Conservation (phyloP, 345 rosid species). For the Populus nigra region DNA sequence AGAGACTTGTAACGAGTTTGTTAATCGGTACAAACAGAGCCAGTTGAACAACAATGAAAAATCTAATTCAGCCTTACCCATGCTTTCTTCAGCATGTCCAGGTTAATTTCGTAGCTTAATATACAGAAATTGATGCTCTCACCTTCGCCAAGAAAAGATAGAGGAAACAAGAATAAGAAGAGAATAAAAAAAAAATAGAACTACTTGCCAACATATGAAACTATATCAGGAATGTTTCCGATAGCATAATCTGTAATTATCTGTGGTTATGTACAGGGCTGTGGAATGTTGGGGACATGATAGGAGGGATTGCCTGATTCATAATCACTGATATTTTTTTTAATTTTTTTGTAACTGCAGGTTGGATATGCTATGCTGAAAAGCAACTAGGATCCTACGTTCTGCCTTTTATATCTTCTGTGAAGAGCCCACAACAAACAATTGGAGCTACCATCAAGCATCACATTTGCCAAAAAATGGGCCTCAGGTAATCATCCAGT, state of each 20-base stretch:
- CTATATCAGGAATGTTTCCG: not conserved
- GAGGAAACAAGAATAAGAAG: not conserved
- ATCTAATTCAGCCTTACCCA: slow-evolving; percentile 49
- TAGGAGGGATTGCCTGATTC: not conserved
- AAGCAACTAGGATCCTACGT: slow-evolving; percentile 81
- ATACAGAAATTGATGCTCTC: not conserved
- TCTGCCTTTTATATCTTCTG: slow-evolving; percentile 79
- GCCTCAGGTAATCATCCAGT: slow-evolving; percentile 58
- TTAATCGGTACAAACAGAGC: slow-evolving; percentile 56
- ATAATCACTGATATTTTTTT: too few species aligned
- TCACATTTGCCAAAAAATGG: slow-evolving; percentile 59
- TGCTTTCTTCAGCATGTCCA: slow-evolving; percentile 93
- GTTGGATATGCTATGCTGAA: slow-evolving; percentile 99
- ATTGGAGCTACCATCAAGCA: slow-evolving; percentile 81
- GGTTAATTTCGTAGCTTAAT: slow-evolving; percentile 43
- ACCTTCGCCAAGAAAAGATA: not conserved
- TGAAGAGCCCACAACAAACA: slow-evolving; percentile 94
- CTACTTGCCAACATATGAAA: not conserved
- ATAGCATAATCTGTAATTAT: not conserved
- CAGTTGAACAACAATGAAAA: slow-evolving; percentile 36
- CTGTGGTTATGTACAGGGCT: not conserved
- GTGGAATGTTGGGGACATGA: not conserved
- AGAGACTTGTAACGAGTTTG: slow-evolving; percentile 88
- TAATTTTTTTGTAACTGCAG: slow-evolving; percentile 38
- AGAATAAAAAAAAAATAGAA: not conserved